Evolutionary conservation across 2,329 filamentous ascomycete genomes (phyloP), one percentile per base, ranked within the genome.

Genomic region (Xylariaceae sp.): DNA sequence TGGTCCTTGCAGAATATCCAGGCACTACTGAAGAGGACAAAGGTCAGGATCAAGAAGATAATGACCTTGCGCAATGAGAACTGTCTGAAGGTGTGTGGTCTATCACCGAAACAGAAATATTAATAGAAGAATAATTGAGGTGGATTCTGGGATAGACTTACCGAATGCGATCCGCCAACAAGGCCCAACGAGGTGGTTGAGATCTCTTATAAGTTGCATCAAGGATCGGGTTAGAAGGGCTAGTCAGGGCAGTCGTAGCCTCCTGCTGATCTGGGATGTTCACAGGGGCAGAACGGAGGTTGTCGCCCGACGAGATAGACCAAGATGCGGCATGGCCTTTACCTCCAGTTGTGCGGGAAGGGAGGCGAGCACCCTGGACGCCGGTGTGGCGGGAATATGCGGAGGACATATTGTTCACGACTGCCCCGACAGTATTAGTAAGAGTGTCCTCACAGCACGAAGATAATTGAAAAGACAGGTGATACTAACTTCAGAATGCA

Each of bases 101-200:
- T 70, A 61, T 57, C 21, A 37, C 56, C 26, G 45, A 49, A 44
- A 26, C 16, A 37, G 62, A 37, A 66, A 41, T 54, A 69, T 70
- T 69, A 70, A 68, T 60, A 60, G 56, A 59, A 42, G 44, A 52
- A 20, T 42, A n/a, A 45, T 14, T 26, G 42, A 5, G 16, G 19
- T 7, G 10, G 29, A 19, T 14, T 37, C 43, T 44, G 21, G 40
- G 21, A 19, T 21, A 10, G 19, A 60, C 67, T 56, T 60, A 70
- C 67, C 66, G 66, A 26, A 67, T 48, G n/a, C 60, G 65, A 20
- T 60, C 59, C 9, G 52, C 46, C 6, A 67, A 48, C 21, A 62
- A 54, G 16, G 44, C 53, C 65, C 65, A 67, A 40, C 50, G 21
- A 20, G 43, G 18, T 16, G 18, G 51, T 48, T 54, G 56, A 43